Base-by-base conservation (phyloP, 805 yeast genomes). In the Spathaspora arborariae region DNA sequence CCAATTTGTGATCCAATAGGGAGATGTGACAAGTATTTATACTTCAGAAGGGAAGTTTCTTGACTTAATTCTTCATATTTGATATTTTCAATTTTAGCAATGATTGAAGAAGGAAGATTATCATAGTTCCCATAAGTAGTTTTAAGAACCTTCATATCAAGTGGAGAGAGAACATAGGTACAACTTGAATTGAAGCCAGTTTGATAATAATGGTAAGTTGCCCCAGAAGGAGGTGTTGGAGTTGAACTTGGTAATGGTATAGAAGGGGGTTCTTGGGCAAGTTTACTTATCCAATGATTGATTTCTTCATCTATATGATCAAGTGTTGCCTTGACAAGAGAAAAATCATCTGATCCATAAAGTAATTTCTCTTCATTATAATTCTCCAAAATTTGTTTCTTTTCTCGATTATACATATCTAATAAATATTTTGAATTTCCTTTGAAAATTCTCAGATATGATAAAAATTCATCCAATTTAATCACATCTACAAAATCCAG, bases 1-100 rank as follows among this genome's bases (percentile, higher is more conserved):
- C 90, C 95, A 38, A 92, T 63, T 44, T 85, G 86, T 0, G 96
- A 85, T 1, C 97, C 97, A 22, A 80, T 61, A 0, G 99, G 97
- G 19, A 90, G 65, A 63, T 92, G 92, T 0, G 86, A 76, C 47
- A 94, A 65, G 61, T 86, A 89, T 62, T 89, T 91, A 60, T 76
- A 76, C 53, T 82, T 80, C 44, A 78, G 76, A 2, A 79, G 38
- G 56, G 56, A 85, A 52, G 80, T 80, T 13, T 79, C 82, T 0
- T 84, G 78, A 2, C 84, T 78, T 18, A 85, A 72, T 20, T 78
- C 78, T 33, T 86, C 95, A 57, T 77, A 78, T 41, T 71, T 76
- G 34, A 92, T 78, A 59, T 83, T 84, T 54, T 88, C 96, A 5
- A 91, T 76, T 35, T 74, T 77, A 8, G 80, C 78, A 3, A 76